Conservation (phyloP, 192 early-diverging fungal species). For the Backusella tarrabulga region DNA sequence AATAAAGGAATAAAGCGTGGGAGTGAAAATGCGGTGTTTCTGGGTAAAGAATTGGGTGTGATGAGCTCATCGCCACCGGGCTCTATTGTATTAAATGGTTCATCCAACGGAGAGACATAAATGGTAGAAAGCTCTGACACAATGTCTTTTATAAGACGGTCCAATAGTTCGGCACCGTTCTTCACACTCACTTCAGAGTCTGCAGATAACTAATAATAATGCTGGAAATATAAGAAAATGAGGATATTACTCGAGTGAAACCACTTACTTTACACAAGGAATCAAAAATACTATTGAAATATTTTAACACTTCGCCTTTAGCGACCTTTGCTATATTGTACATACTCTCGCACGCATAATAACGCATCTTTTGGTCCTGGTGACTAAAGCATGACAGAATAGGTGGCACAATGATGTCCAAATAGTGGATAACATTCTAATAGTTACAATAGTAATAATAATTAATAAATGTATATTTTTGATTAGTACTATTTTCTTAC, state of each 20-base stretch:
- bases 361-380: conserved; percentile 90
- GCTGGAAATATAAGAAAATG: neutral
- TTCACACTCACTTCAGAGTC: conserved; percentile 92
- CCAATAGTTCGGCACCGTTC: conserved; percentile 91
- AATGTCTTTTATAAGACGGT: conserved; percentile 95
- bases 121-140: conserved; percentile 87
- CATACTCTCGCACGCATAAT: conserved; percentile 98
- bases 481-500: conserved; percentile 39
- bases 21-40: conserved; percentile 81
- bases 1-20: conserved; percentile 93
- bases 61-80: conserved; percentile 29
- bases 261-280: conserved; percentile 80
- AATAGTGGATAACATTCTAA: conserved; percentile 57
- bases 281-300: conserved; percentile 98
- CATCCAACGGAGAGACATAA: conserved; percentile 52
- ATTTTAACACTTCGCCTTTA: conserved; percentile 79
- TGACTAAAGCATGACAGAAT: conserved; percentile 92
- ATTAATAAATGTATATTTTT: neutral
- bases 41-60: conserved; percentile 50
- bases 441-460: conserved; percentile 14
- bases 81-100: conserved; percentile 32
- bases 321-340: conserved; percentile 99
- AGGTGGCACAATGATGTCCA: conserved; percentile 87
- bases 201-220: conserved; percentile 62
- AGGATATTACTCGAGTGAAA: neutral